phyloP scores from a whole-genome alignment of 1,284 basidiomycete genomes.

The Chondrostereum purpureum region DNA sequence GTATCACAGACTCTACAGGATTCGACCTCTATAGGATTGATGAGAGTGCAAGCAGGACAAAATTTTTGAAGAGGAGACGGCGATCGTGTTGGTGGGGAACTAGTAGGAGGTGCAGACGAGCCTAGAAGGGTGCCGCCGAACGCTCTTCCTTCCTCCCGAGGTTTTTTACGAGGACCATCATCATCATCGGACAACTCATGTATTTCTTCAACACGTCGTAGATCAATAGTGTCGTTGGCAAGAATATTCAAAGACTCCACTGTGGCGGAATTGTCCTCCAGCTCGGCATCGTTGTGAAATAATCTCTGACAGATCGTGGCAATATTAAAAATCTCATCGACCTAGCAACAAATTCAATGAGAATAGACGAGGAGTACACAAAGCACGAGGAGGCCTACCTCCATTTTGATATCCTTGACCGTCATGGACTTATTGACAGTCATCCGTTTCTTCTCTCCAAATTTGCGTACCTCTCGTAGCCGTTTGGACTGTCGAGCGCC shows the following conservation, averaged over 20 bases:
- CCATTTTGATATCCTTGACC: conserved; percentile 70
- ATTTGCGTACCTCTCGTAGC: conserved; percentile 47
- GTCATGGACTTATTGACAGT: conserved; percentile 57
- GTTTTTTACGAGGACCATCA: conserved; percentile 35
- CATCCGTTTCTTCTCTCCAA: conserved; percentile 43
- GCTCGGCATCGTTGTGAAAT: conserved; percentile 54
- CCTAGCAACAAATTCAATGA: conserved; percentile 20
- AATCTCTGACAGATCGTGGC: conserved; percentile 71
- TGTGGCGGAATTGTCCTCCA: conserved; percentile 57
- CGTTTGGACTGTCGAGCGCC: conserved; percentile 58
- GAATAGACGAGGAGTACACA: not conserved
- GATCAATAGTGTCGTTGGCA: conserved; percentile 59
- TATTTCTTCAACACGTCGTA: conserved; percentile 58
- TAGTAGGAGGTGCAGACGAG: conserved; percentile 23
- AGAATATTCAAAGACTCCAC: conserved; percentile 55
- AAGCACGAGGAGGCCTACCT: conserved; percentile 40
- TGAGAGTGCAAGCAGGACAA: conserved; percentile 38
- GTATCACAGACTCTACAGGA: conserved; percentile 39
- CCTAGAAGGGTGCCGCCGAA: conserved; percentile 70
- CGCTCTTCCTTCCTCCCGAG: conserved; percentile 56
- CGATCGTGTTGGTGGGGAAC: conserved; percentile 18
- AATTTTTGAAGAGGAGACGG: conserved; percentile 23
- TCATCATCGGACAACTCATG: conserved; percentile 49
- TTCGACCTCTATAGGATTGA: conserved; percentile 27
- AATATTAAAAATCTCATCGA: conserved; percentile 54